These are phyloP conservation scores for Limnanthes douglasii DNA, from an alignment of 345 rosid species.

Conservation along the genomic window DNA sequence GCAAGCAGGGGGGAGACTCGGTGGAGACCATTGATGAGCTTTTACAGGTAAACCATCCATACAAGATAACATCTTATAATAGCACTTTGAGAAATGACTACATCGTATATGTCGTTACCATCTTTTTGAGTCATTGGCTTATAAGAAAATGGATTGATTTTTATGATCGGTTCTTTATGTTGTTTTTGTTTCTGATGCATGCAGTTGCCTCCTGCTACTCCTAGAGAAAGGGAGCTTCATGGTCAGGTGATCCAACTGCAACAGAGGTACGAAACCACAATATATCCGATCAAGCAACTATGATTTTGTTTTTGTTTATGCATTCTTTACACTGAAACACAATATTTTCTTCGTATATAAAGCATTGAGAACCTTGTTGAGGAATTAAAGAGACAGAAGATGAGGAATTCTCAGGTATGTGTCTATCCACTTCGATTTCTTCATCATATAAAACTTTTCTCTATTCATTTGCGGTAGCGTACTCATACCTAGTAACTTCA, in stretches of 20 bases:
- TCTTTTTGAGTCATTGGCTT: no score
- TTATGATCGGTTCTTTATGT: no score
- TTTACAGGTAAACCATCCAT: constrained; percentile 34
- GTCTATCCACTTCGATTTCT: constrained; percentile 5
- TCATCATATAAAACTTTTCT: background rate
- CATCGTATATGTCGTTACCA: no score
- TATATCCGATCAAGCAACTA: no score
- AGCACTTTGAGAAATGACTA: background rate
- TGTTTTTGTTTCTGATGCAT: constrained; percentile 8
- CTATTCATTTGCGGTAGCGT: background rate
- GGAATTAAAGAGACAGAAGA: constrained; percentile 67
- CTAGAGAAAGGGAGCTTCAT: constrained; percentile 65
- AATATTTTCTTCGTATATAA: constrained; percentile 11
- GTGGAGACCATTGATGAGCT: constrained; percentile 40
- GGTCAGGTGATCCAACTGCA: constrained; percentile 52
- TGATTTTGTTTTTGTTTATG: no score
- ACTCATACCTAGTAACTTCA: background rate
- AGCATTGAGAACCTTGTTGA: constrained; percentile 52
- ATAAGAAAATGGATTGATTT: no score
- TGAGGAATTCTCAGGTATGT: constrained; percentile 58
- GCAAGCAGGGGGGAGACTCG: constrained; percentile 39
- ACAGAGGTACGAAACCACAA: constrained; percentile 73
- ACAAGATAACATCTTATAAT: background rate
- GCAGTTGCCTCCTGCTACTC: constrained; percentile 43
- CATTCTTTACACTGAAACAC: background rate